These are phyloP conservation scores for Talaromyces sp. DNA, from an alignment of 2,329 filamentous ascomycete species.

Conservation along the genomic window DNA sequence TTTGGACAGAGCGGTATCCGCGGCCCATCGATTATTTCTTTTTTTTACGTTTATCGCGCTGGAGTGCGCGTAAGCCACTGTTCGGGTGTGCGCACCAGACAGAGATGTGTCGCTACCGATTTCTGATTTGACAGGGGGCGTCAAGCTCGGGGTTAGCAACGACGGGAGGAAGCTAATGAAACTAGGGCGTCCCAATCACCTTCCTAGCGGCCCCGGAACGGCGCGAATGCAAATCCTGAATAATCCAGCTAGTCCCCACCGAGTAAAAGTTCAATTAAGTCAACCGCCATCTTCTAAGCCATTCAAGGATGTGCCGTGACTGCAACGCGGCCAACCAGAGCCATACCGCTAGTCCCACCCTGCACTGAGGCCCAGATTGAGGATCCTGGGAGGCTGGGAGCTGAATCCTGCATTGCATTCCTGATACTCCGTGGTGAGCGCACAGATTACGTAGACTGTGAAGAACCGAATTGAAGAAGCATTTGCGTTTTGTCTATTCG, in stretches of 20 bases:
- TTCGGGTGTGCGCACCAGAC: background rate
- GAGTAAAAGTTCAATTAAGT: background rate
- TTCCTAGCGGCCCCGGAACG: conserved; percentile 13
- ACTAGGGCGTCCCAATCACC: conserved; percentile 14
- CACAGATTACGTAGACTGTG: background rate
- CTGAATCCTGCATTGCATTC: conserved; percentile 14
- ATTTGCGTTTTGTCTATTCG: background rate
- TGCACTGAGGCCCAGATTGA: background rate
- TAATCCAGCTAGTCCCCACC: conserved; percentile 5
- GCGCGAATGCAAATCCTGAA: conserved; percentile 16
- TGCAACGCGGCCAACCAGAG: conserved; percentile 15
- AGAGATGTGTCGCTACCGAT: background rate
- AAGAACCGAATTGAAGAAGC: background rate
- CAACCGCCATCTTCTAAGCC: background rate
- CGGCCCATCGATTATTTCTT: conserved; percentile 14
- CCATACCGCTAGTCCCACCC: conserved; percentile 3
- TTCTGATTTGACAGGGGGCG: conserved; percentile 11
- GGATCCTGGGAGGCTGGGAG: conserved; percentile 7
- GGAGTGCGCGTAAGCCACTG: background rate
- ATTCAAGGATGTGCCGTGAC: conserved; percentile 1
- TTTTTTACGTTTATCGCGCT: background rate
- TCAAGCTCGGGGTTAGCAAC: background rate
- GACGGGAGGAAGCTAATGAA: conserved; percentile 8
- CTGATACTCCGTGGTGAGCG: background rate
- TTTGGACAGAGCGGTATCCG: conserved; percentile 17